These are phyloP conservation scores for Anaeromyces robustus DNA, from an alignment of 192 early-diverging fungal species.

Conservation along the genomic window DNA sequence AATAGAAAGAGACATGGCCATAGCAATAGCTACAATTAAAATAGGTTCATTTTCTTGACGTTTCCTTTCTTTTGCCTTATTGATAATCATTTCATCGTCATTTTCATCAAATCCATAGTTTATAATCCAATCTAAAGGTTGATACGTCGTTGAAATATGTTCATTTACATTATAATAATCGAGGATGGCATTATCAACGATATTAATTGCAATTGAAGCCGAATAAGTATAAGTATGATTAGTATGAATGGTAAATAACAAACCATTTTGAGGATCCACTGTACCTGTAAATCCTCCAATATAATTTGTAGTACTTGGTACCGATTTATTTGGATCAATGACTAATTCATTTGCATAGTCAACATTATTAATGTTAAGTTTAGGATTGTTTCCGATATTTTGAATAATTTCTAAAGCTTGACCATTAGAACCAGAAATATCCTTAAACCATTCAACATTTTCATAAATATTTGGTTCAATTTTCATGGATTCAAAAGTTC, in stretches of 20 bases:
- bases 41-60: background rate
- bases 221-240: background rate
- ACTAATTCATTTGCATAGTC: background rate
- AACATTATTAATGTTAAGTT: background rate
- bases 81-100: background rate
- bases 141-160: background rate
- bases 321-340: background rate
- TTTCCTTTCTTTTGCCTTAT: background rate
- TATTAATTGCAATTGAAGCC: background rate
- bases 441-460: background rate
- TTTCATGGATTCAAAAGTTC: background rate
- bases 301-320: background rate
- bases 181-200: background rate
- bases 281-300: background rate
- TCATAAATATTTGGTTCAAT: background rate
- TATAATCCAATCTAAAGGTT: background rate
- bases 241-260: background rate
- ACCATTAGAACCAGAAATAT: background rate
- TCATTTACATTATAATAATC: background rate
- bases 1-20: background rate
- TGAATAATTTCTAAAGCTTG: background rate
- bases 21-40: background rate
- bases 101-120: background rate
- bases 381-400: background rate
- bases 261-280: background rate